Percentiles rank a stretch among this genome's conserved stretches.
Evolutionary conservation across 2,329 filamentous ascomycete species (phyloP).

Genomic region (Alternaria conjuncta): DNA sequence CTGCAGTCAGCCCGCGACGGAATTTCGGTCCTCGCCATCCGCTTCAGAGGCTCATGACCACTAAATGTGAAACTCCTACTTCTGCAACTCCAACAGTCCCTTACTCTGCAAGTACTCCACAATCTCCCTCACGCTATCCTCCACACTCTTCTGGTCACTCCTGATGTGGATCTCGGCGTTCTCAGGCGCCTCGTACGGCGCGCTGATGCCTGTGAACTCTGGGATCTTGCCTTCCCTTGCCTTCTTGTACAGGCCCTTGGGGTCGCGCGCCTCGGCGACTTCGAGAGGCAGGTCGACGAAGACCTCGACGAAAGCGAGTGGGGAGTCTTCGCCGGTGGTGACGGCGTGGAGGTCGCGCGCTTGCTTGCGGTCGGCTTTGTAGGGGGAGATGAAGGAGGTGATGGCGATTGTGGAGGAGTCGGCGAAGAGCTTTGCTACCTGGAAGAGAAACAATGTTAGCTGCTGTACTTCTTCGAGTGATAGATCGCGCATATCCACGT

Average conservation of each 20-base stretch:
- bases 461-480: no score
- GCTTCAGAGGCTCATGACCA: background rate
- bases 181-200: slow-evolving; percentile 90
- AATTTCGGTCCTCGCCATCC: background rate
- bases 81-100: slow-evolving; percentile 61
- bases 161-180: slow-evolving; percentile 86
- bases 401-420: slow-evolving; percentile 87
- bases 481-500: slow-evolving; percentile 7
- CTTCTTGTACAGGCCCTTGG: slow-evolving; percentile 98
- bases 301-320: slow-evolving; percentile 90
- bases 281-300: slow-evolving; percentile 90
- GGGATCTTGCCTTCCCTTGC: slow-evolving; percentile 92
- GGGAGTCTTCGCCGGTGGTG: slow-evolving; percentile 59
- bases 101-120: slow-evolving; percentile 76
- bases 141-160: slow-evolving; percentile 81
- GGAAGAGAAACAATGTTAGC: background rate
- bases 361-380: slow-evolving; percentile 81
- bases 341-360: slow-evolving; percentile 81
- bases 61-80: slow-evolving; percentile 1
- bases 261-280: slow-evolving; percentile 92
- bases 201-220: slow-evolving; percentile 94
- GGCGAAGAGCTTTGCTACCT: slow-evolving; percentile 95
- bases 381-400: slow-evolving; percentile 96
- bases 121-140: slow-evolving; percentile 88
- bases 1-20: background rate